Base-by-base conservation (phyloP, 306 rosid species). In the Corylus avellana region DNA sequence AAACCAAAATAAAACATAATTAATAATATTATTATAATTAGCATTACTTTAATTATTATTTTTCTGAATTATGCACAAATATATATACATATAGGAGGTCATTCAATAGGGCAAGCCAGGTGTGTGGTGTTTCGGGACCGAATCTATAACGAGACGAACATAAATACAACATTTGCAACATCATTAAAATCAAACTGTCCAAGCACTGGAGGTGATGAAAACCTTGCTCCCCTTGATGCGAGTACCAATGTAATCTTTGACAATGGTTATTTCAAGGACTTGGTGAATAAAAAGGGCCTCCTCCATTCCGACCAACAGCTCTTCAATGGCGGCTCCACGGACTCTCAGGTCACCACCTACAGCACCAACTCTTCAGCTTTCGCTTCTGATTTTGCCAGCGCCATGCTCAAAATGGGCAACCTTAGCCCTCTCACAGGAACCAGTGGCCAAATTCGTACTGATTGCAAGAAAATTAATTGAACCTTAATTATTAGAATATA, bases 101-200 rank as follows among this genome's bases (percentile, higher is more conserved):
- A 90, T 56, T 90, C 97, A 57, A 92, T 79, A 8, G 97, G 97
- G 1, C 86, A 92, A 88, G 90, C 92, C 9, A 90, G 85, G 80
- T 92, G 97, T 71, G 81, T 56, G 7, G 5, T 84, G 70, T 92
- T 92, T 75, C 58, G 97, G 68, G 79, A 78, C 27, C 75, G 97
- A 8, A 64, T 92, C 72, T 73, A 86, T 7, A 92, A 92, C 8
- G 92, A 90, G 78, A 87, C 85, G 4, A 86, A 16, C 85, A 87
- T 88, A 77, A 84, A 89, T 27, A 22, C 91, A 55, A 56, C 51
- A 20, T 86, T 86, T 56, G 89, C 97, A 63, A 78, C 91, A 48
- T 87, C 94, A 50, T 16, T 80, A 35, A 82, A 87, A 57, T 75
- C 91, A 56, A 86, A 78, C 14, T 92, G 94, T 75, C 77, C 80